Evolutionary conservation across 805 yeast species (phyloP).

Genomic region (Metschnikowia gelsemii): DNA sequence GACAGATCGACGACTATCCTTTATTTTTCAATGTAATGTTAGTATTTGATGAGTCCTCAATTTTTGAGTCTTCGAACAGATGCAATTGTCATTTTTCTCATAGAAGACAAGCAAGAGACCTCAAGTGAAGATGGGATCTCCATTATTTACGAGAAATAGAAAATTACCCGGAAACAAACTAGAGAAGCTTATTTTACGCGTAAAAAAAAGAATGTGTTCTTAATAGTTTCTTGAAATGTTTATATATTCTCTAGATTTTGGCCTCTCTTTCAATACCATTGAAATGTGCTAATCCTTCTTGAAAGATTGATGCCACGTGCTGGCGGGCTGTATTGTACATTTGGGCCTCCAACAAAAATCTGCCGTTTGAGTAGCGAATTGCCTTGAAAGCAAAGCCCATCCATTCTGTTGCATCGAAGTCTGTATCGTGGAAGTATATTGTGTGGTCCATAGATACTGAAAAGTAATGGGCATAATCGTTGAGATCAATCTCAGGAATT

Average conservation of each 20-base stretch:
- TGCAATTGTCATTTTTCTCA: no score
- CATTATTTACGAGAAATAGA: no score
- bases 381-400: constrained; percentile 44
- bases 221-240: no score
- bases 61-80: background rate
- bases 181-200: background rate
- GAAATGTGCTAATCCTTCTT: constrained; percentile 56
- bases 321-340: constrained; percentile 49
- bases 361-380: constrained; percentile 26
- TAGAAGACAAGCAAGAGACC: no score
- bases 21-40: no score
- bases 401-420: constrained; percentile 47
- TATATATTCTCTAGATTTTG: constrained; percentile 11
- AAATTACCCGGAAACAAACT: no score
- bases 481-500: constrained; percentile 31
- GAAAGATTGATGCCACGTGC: constrained; percentile 59
- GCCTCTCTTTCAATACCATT: constrained; percentile 25
- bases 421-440: constrained; percentile 61
- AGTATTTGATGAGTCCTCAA: background rate
- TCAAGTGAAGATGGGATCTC: no score
- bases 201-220: background rate
- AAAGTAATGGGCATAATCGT: constrained; percentile 33
- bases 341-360: constrained; percentile 41
- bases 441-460: constrained; percentile 67
- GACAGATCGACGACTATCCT: no score